phyloP scores from a whole-genome alignment of 768 basidiomycete genomes.

The Suillus subaureus region DNA sequence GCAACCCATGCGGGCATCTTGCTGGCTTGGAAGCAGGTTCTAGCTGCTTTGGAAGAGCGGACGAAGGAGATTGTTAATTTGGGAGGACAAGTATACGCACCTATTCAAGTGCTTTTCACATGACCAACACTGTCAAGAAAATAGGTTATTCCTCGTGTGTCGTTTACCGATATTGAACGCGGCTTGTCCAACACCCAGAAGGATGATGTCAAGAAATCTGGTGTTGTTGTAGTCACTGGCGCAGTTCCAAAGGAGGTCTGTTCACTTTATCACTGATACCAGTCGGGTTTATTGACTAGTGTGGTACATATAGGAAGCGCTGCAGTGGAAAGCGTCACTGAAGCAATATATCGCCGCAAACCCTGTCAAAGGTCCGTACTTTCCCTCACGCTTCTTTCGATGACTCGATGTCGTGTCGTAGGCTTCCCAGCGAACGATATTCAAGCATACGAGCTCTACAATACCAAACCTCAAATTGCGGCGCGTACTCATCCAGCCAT shows the following conservation, averaged over 20 bases:
- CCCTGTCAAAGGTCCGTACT: conserved; percentile 47
- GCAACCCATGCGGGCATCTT: conserved; percentile 30
- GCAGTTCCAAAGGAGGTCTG: conserved; percentile 56
- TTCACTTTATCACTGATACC: conserved; percentile 20
- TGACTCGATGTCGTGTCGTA: conserved; percentile 23
- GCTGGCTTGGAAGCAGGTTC: conserved; percentile 57
- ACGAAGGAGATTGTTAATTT: conserved; percentile 48
- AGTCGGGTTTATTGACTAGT: not conserved
- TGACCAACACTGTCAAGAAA: not conserved
- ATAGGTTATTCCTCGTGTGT: conserved; percentile 55
- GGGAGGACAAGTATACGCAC: conserved; percentile 47
- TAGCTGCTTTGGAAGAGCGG: conserved; percentile 48
- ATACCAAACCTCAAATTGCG: conserved; percentile 59
- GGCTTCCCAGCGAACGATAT: conserved; percentile 70
- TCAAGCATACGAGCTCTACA: conserved; percentile 77
- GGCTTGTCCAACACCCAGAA: conserved; percentile 52
- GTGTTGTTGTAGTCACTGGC: conserved; percentile 58
- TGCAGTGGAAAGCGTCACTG: conserved; percentile 58
- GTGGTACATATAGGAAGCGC: conserved; percentile 47
- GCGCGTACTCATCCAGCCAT: conserved; percentile 69
- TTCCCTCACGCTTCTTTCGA: not conserved
- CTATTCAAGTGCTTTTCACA: not conserved
- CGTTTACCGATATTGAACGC: conserved; percentile 43
- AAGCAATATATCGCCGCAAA: conserved; percentile 57
- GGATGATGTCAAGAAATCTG: conserved; percentile 48